Percentiles rank a stretch among this genome's conserved stretches.
Conservation (phyloP, 2,329 filamentous ascomycete species). For the Whalleya microplaca region DNA sequence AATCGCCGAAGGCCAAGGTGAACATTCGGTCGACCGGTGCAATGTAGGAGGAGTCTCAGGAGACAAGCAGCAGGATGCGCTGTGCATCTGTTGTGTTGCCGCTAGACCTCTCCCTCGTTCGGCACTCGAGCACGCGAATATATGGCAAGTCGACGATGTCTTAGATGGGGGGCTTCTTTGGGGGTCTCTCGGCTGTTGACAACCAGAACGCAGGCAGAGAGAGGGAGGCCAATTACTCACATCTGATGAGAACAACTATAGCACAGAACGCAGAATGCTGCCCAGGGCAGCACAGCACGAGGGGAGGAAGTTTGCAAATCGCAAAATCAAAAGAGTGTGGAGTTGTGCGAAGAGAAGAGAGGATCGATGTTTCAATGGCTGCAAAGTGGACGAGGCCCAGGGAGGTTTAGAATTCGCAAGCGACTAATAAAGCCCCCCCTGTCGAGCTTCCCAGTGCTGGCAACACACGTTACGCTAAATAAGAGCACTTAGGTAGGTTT, state of each 20-base stretch:
- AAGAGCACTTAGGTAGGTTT: no score
- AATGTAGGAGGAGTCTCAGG: conserved; percentile 15
- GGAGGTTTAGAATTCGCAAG: conserved; percentile 25
- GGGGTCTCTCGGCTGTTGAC: conserved; percentile 21
- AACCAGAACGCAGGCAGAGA: conserved; percentile 9
- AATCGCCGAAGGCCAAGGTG: conserved; percentile 13
- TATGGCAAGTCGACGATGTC: conserved; percentile 27
- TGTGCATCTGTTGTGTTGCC: conserved; percentile 19
- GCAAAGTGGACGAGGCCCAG: conserved; percentile 29
- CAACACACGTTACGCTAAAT: no score
- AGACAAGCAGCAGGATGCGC: conserved; percentile 19
- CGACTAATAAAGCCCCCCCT: conserved; percentile 22
- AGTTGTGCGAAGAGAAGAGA: conserved; percentile 45
- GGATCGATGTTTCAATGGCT: conserved; percentile 39
- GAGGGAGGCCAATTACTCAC: conserved; percentile 30
- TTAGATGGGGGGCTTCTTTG: conserved; percentile 17
- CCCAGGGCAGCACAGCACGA: conserved; percentile 45
- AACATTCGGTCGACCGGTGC: conserved; percentile 5
- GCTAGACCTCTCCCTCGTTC: conserved; percentile 21
- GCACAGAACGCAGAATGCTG: conserved; percentile 45
- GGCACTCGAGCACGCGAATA: conserved; percentile 27
- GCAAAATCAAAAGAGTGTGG: conserved; percentile 47
- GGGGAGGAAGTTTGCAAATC: conserved; percentile 37
- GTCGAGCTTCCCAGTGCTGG: no score
- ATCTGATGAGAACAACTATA: conserved; percentile 41